Base-by-base conservation (phyloP, 441 rosid genomes). In the Aleurites moluccanus region DNA sequence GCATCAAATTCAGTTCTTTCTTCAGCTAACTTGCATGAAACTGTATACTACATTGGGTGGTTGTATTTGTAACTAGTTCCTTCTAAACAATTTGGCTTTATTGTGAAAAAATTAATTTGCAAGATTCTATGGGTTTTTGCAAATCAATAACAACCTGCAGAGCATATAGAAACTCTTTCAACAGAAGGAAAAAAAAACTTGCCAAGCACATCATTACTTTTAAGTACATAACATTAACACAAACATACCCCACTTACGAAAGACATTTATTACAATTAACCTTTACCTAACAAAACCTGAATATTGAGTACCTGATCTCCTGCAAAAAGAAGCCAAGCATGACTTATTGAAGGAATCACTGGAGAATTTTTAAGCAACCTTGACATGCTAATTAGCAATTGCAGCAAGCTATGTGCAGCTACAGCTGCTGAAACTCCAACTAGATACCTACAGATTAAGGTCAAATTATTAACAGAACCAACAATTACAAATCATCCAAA, bases 281-380 rank as follows among this genome's bases (percentile, higher is more conserved):
- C 23, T 44, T 30, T 4, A 52, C 30, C 30, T 9, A 64, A 25
- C 38, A 40, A 27, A 56, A 21, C 28, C 18, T n/a, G 21, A 67
- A 45, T 21, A 15, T 1, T 9, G 6, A 5, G 7, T 81, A 89
- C 97, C 96, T 94, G 97, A 85, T 94, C 98, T n/a, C 80, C 88
- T 2, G 86, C 88, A 75, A 92, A 85, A 57, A 85, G 20, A 52
- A 91, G 69, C 97, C 98, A 92, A 15, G 89, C 94, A 77, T 90
- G 89, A 61, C 27, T 87, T 82, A 86, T 83, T 10, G 98, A 90
- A 44, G 87, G 80, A 64, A 90, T 80, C 47, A 79, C 80, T 0
- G 97, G 85, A 69, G 82, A 75, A 64, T 78, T 88, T 64, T 59
- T 82, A 68, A 87, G 75, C 20, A 94, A 74, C 76, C 89, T 89